Evolutionary conservation across 495 filamentous ascomycete genomes (phyloP).

Genomic region (Aspergillus conjunctus): DNA sequence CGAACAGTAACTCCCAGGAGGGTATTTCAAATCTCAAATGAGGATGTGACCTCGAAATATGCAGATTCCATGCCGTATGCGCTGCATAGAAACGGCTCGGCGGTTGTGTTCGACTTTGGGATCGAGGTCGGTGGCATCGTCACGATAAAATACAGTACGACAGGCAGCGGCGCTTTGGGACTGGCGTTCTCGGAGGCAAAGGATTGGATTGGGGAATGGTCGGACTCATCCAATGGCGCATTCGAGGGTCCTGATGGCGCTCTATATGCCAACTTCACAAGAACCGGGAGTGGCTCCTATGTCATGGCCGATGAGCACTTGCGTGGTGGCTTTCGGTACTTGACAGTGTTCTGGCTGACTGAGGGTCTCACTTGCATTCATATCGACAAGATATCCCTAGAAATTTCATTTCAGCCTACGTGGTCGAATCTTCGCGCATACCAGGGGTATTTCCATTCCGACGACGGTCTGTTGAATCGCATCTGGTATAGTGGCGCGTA

Average conservation of each 20-base stretch:
- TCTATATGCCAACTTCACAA: constrained; percentile 53
- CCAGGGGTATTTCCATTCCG: constrained; percentile 64
- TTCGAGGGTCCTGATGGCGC: constrained; percentile 55
- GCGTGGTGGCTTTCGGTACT: constrained; percentile 63
- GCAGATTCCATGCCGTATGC: constrained; percentile 33
- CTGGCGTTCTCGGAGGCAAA: constrained; percentile 65
- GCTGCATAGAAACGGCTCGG: constrained; percentile 49
- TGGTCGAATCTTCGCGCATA: constrained; percentile 65
- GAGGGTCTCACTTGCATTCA: constrained; percentile 37
- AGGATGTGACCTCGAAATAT: constrained; percentile 31
- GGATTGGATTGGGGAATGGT: constrained; percentile 62
- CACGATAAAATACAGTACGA: constrained; percentile 49
- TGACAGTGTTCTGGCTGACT: constrained; percentile 56
- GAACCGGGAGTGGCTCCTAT: constrained; percentile 46
- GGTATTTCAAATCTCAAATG: constrained; percentile 43
- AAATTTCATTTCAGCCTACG: constrained; percentile 62
- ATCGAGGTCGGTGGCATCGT: constrained; percentile 61
- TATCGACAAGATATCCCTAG: constrained; percentile 47
- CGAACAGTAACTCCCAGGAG: constrained; percentile 53
- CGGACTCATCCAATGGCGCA: constrained; percentile 59
- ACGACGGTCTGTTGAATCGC: constrained; percentile 60
- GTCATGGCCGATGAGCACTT: constrained; percentile 55
- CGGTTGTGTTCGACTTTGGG: constrained; percentile 59
- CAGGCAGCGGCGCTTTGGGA: constrained; percentile 51
- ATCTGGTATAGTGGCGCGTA: constrained; percentile 69